A percentile compares a stretch with the other conserved stretches of the same genome.
Evolutionary conservation across 225 moss, liverwort and hornwort species (phyloP).

Genomic region (Straminergon stramineum): DNA sequence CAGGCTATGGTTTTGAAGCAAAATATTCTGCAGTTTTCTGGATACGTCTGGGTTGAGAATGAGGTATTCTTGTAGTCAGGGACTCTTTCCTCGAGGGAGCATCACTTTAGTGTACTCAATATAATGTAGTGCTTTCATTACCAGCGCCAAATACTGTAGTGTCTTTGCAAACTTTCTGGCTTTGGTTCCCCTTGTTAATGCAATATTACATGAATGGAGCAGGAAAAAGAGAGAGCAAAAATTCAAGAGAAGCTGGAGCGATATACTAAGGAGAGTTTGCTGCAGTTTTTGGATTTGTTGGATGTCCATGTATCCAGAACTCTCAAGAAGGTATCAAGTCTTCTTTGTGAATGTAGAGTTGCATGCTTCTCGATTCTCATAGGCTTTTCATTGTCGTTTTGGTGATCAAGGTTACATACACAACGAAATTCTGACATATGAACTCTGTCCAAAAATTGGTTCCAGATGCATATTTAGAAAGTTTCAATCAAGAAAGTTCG

Average conservation of each 20-base stretch:
- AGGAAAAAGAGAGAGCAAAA: conserved; percentile 77
- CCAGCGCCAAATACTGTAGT: neutral
- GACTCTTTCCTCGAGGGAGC: neutral
- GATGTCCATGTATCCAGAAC: conserved; percentile 71
- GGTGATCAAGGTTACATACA: neutral
- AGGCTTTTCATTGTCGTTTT: neutral
- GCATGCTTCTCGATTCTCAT: neutral
- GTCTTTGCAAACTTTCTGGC: conserved; percentile 37
- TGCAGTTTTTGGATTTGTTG: conserved; percentile 62
- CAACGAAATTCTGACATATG: neutral
- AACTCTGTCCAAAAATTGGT: neutral
- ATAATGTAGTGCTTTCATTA: neutral
- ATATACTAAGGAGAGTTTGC: conserved; percentile 68
- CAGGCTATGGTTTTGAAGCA: conserved; percentile 66
- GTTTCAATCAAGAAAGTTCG: neutral
- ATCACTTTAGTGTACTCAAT: neutral
- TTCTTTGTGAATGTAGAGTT: neutral
- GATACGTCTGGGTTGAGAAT: conserved; percentile 83
- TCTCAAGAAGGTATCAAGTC: conserved; percentile 50
- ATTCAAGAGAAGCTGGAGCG: conserved; percentile 80
- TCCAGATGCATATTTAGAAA: neutral
- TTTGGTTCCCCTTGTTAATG: conserved; percentile 43
- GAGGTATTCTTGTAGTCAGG: conserved; percentile 27
- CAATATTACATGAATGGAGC: neutral
- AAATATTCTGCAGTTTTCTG: conserved; percentile 74